Percentiles rank a stretch among this genome's conserved stretches.
Evolutionary conservation across 768 basidiomycete genomes (phyloP).

Genomic region (Tephrocybe sp.): DNA sequence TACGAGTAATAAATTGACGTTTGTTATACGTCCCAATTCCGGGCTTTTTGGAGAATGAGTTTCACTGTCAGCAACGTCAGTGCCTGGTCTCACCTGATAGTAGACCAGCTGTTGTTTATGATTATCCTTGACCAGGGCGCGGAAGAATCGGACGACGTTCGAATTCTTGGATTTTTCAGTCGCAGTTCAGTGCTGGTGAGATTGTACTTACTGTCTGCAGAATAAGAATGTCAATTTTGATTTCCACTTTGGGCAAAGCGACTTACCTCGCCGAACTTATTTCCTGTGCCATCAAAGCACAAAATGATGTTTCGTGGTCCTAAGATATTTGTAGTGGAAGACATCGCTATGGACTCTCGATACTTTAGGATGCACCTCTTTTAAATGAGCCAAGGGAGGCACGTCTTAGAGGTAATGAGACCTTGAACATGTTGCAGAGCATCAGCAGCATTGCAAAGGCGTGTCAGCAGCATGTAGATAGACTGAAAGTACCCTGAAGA

Average conservation of each 20-base stretch:
- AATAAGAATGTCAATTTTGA: background rate
- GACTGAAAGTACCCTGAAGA: no score
- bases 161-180: slow-evolving; percentile 12
- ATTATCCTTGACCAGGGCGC: slow-evolving; percentile 15
- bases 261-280: slow-evolving; percentile 26
- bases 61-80: background rate
- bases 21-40: slow-evolving; percentile 25
- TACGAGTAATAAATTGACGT: slow-evolving; percentile 18
- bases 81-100: slow-evolving; percentile 14
- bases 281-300: slow-evolving; percentile 29
- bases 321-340: background rate
- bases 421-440: no score
- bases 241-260: background rate
- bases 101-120: slow-evolving; percentile 17
- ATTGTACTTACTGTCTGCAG: slow-evolving; percentile 3
- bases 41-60: slow-evolving; percentile 11
- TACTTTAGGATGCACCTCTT: background rate
- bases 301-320: slow-evolving; percentile 17
- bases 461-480: no score
- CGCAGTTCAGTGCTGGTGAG: background rate
- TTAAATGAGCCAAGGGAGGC: background rate
- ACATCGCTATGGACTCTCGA: background rate
- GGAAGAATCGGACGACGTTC: slow-evolving; percentile 19
- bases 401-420: no score
- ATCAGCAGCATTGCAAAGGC: no score